Conservation (phyloP, 805 yeast genomes). For the Hanseniaspora valbyensis region DNA sequence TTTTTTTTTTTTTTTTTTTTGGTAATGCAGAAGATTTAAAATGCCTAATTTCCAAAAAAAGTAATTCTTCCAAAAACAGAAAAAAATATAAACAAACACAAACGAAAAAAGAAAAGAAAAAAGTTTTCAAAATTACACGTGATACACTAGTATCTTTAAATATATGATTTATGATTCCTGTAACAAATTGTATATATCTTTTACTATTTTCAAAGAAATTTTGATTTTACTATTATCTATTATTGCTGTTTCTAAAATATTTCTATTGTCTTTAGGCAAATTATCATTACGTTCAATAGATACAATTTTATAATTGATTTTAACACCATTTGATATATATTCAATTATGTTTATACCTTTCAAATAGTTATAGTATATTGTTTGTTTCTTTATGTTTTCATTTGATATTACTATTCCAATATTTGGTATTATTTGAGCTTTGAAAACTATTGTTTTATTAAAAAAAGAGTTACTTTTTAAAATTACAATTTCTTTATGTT, state of each 20-base stretch:
- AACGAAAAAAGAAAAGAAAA: slow-evolving; percentile 15
- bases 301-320: neutral
- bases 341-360: neutral
- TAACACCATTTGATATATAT: neutral
- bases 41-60: too few species aligned
- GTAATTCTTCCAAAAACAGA: neutral
- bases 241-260: neutral
- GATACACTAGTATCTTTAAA: too few species aligned
- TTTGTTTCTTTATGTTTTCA: neutral
- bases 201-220: neutral
- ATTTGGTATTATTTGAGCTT: neutral
- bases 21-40: too few species aligned
- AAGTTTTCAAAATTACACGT: too few species aligned
- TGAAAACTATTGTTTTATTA: neutral
- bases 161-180: neutral
- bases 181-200: slow-evolving; percentile 7
- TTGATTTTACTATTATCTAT: neutral
- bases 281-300: neutral
- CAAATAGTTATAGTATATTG: neutral
- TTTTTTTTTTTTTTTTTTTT: neutral
- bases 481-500: neutral
- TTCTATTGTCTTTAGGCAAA: too few species aligned
- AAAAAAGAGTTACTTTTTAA: neutral
- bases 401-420: neutral
- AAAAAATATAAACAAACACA: slow-evolving; percentile 10